Evolutionary conservation across 2,329 filamentous ascomycete species (phyloP), one percentile per base, ranked within the genome.

Genomic region (Cytospora paraplurivora): DNA sequence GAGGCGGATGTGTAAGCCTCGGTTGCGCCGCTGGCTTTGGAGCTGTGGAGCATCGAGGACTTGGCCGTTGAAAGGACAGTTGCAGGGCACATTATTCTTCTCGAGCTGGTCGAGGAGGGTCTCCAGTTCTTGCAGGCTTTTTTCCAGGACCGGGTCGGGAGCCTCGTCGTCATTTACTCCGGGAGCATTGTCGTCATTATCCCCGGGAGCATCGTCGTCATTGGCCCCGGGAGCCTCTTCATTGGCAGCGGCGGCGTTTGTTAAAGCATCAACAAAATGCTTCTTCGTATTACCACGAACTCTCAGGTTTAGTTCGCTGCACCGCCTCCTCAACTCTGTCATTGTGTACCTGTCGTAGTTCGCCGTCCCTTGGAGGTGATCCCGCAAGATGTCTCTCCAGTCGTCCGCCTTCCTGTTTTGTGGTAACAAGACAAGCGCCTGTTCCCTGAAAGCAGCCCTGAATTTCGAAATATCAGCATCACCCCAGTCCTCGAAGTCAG

Each of bases 61-160:
- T 19, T 55, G 38, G 51, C 38, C 51, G 58, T 61, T 61, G 50
- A 61, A 38, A n/a, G 58, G 51, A 32, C 58, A 61, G 32, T 13
- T 17, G 51, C 58, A 61, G 32, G 51, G 38, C 58, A 47, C 32
- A 34, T 21, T n/a, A 15, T 47, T 38, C 17, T 17, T 12, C 17
- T 55, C 37, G 13, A 61, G 58, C 5, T 8, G 15, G 13, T 12
- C 7, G 51, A 61, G 54, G n/a, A 61, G 51, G 5, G 10, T 5
- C 35, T 61, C 58, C 27, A 60, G 27, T 4, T 21, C 19, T 1
- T 32, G 7, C 49, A 60, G 41, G 2, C 50, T 51, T 1, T 17
- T 15, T 10, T 53, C 57, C 37, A 60, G 15, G 1, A 12, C 37
- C 8, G n/a, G 21, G 37, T 60, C 50, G 53, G n/a, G 44, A 47